These are phyloP conservation scores for Chlorella sp. DNA, from an alignment of 139 green algal genomes.

Conservation along the genomic window DNA sequence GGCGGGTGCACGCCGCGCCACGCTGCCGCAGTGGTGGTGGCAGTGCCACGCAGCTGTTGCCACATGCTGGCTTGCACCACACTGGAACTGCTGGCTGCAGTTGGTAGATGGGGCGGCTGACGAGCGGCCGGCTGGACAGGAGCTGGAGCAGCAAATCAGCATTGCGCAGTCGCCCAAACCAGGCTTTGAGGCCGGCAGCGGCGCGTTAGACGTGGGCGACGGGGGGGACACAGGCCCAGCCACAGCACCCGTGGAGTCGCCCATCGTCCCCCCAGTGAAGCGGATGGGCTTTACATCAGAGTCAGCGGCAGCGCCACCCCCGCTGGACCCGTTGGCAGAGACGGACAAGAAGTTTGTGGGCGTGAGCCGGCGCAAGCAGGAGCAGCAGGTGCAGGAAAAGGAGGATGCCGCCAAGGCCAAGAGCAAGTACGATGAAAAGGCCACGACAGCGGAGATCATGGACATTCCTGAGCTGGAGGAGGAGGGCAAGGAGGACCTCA, in stretches of 20 bases:
- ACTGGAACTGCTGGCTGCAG: background rate
- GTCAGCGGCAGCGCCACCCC: background rate
- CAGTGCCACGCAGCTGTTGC: too few relatives aligned
- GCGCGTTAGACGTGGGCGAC: too few relatives aligned
- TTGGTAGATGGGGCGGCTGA: background rate
- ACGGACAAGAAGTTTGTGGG: background rate
- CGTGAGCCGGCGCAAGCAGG: background rate
- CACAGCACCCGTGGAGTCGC: too few relatives aligned
- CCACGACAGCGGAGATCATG: constrained; percentile 19
- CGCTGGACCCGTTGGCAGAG: background rate
- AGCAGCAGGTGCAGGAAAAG: constrained; percentile 8
- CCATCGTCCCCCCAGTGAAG: background rate
- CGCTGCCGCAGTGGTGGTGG: too few relatives aligned
- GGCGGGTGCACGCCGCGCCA: too few relatives aligned
- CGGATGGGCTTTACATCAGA: background rate
- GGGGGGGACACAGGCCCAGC: background rate
- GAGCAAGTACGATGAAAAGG: constrained; percentile 17
- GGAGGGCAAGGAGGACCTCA: constrained; percentile 47
- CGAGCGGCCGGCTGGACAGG: background rate
- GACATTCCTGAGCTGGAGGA: constrained; percentile 50
- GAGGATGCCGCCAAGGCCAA: constrained; percentile 19
- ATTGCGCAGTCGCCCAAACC: background rate
- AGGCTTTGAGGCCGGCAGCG: too few relatives aligned
- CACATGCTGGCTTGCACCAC: background rate
- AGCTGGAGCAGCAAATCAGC: background rate